These are phyloP conservation scores for Byssothecium circinans DNA, from an alignment of 2,329 filamentous ascomycete species.

Conservation along the genomic window DNA sequence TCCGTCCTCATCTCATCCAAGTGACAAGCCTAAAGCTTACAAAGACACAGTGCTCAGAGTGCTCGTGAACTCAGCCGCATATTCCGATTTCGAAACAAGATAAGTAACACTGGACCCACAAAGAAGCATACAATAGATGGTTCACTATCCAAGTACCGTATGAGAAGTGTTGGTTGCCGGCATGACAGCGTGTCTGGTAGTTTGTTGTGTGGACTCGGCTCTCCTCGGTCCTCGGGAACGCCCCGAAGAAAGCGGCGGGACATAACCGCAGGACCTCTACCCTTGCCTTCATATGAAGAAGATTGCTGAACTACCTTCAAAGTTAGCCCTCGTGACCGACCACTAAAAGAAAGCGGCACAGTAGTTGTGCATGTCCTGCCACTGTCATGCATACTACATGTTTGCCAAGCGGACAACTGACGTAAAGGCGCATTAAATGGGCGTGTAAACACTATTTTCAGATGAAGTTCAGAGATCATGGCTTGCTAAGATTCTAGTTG, in stretches of 20 bases:
- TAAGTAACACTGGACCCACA: too few relatives aligned
- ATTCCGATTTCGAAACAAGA: too few relatives aligned
- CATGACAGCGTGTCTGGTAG: background rate
- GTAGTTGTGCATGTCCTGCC: background rate
- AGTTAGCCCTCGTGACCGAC: background rate
- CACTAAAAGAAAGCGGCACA: background rate
- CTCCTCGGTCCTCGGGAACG: background rate
- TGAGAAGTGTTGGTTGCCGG: background rate
- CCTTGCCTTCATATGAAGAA: background rate
- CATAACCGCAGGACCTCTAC: background rate
- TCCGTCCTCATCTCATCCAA: too few relatives aligned
- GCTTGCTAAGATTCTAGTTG: background rate
- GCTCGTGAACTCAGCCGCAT: too few relatives aligned
- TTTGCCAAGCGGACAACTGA: background rate
- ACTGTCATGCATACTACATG: background rate
- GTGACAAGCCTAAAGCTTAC: too few relatives aligned
- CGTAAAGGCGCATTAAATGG: background rate
- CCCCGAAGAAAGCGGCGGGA: background rate
- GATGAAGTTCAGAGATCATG: background rate
- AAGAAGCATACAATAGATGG: background rate
- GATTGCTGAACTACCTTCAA: background rate
- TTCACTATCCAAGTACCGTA: background rate
- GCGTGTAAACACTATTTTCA: background rate
- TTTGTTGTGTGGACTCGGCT: background rate
- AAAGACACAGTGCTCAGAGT: too few relatives aligned